Evolutionary conservation across 495 filamentous ascomycete species (phyloP), one percentile per base, ranked within the genome.

Genomic region (Hamigera avellanea): DNA sequence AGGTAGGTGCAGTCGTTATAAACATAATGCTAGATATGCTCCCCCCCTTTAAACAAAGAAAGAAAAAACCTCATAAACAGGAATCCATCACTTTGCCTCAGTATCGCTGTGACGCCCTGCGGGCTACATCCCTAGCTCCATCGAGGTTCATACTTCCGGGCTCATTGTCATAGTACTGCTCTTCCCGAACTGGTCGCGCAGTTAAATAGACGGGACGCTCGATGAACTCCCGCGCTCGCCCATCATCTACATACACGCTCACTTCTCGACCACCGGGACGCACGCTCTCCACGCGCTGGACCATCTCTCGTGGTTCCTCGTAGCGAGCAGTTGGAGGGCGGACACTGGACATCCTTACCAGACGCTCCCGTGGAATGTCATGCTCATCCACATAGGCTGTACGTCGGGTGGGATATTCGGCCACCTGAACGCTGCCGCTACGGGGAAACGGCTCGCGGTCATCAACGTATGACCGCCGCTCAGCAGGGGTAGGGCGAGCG

Each of bases 271-370:
- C 55, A 25, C 43, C 63, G 1, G 74, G 72, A 10, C 65, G 65
- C 25, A 72, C 57, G 36, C 70, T 74, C 15, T 62, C 63, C 35
- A 72, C 63, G 19, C 73, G 64, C 37, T 68, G 53, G 26, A 64
- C 42, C 14, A 61, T 52, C 35, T 68, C 65, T 40, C 57, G 61
- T 14, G 57, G 59, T 21, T 66, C 49, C 40, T 80, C 73, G 43
- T 81, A 80, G 25, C 72, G 69, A 19, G 64, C 40, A 19, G 56
- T 45, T 29, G 64, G 62, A 2, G 77, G 77, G 35, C 74, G 69
- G 14, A 76, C 70, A 50, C 76, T 81, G 7, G 67, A 43, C 19
- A 72, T 60, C 37, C 76, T 60, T 16, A 76, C 46, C n/a, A 73
- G 49, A 35, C 72, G 69, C 26, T 78, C 72, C 13, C 67, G 61